phyloP scores from a whole-genome alignment of 176 grass and related monocot genomes.

The Carex scoparia region DNA sequence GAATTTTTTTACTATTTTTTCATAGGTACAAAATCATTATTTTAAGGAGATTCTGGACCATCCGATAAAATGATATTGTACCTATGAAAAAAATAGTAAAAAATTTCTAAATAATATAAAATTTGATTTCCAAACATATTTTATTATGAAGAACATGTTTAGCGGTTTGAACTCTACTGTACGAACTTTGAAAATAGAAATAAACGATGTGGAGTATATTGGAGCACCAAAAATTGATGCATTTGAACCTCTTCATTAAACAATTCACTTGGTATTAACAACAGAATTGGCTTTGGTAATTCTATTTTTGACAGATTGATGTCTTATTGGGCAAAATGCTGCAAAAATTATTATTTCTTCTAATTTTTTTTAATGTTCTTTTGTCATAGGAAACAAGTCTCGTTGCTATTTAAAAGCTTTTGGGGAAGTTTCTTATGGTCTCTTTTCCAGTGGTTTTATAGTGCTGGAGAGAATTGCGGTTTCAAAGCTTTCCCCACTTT shows the following conservation, averaged over 20 bases:
- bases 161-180: too few relatives aligned
- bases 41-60: too few relatives aligned
- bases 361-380: constrained; percentile 1
- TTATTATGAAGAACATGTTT: too few relatives aligned
- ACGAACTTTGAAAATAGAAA: too few relatives aligned
- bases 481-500: constrained; percentile 53
- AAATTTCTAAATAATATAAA: too few relatives aligned
- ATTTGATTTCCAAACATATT: too few relatives aligned
- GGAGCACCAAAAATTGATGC: too few relatives aligned
- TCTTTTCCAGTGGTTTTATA: constrained; percentile 56
- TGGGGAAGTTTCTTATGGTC: constrained; percentile 38
- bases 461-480: constrained; percentile 33
- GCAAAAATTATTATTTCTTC: neutral
- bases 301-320: neutral
- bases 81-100: too few relatives aligned
- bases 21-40: too few relatives aligned
- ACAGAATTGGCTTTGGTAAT: neutral
- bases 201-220: too few relatives aligned
- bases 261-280: neutral
- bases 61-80: too few relatives aligned
- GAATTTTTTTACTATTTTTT: too few relatives aligned
- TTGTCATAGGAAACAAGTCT: constrained; percentile 44
- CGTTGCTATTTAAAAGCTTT: constrained; percentile 41
- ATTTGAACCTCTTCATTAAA: neutral
- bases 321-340: neutral